Base-by-base conservation (phyloP, 2,329 filamentous ascomycete genomes). In the Botrytis elliptica region DNA sequence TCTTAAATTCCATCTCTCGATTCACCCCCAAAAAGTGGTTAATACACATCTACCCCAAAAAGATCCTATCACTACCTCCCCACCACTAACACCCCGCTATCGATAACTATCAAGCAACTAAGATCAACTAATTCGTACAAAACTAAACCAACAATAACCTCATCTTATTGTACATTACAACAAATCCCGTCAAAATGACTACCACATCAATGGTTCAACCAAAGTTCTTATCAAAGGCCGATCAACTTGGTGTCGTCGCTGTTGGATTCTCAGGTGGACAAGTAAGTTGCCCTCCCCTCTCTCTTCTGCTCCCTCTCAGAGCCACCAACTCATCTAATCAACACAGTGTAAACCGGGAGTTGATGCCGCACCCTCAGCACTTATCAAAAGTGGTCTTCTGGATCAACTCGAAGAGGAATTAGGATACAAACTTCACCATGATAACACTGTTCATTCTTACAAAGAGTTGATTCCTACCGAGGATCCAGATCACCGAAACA, bases 241-340 rank as follows among this genome's bases (percentile, higher is more conserved):
- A 93, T 81, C 91, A 98, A 80, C 87, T 99, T 77, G 96, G 95
- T 76, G 89, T 99, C 73, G 94, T 98, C 55, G 94, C 95, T 68
- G 96, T 98, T 55, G 95, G 95, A 76, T 99, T 98, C 86, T 97
- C 94, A 71, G 95, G 95, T 77, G 96, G 96, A 73, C 96, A 98
- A 90, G 94, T 96, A 90, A 79, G 86, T 69, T 73, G 16, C 68
- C 42, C 49, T 49, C 3, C 20, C 44, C 46, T 49, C 46, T 22
- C 72, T 36, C 52, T 70, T 20, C 44, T 29, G 68, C 64, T 38
- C 22, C 36, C 64, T 73, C 74, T 62, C 52, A 66, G 72, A 73
- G 76, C 74, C 72, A 75, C 74, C 42, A 70, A n/a, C 40, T 55
- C 59, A 66, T 49, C 8, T 25, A 29, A 77, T 70, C 77, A 29